These are phyloP conservation scores for Oryza coarctata DNA, from an alignment of 176 grass and related monocot species.

Conservation along the genomic window DNA sequence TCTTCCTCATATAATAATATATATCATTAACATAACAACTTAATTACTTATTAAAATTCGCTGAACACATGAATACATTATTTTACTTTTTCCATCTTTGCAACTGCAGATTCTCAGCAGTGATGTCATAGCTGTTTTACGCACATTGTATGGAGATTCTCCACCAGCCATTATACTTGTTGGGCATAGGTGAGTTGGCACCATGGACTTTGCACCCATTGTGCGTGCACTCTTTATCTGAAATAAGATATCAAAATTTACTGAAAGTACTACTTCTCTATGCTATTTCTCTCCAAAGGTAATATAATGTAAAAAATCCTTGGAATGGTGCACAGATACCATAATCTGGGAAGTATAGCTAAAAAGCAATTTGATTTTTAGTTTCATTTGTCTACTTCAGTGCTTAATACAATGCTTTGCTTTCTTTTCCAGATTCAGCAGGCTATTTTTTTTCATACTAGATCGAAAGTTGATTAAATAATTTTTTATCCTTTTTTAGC, in stretches of 20 bases:
- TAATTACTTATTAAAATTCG: not conserved
- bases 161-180: slow-evolving; percentile 94
- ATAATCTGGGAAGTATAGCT: not conserved
- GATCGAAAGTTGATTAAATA: not conserved
- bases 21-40: not conserved
- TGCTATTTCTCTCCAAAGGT: not conserved
- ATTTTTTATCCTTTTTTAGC: slow-evolving; percentile 38
- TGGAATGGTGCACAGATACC: not conserved
- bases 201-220: slow-evolving; percentile 1
- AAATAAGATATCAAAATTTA: slow-evolving; percentile 6
- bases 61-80: not conserved
- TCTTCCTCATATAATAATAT: not conserved
- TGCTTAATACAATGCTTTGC: not conserved
- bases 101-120: slow-evolving; percentile 74
- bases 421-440: not conserved
- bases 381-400: not conserved
- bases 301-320: slow-evolving; percentile 4
- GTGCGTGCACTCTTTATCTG: not conserved
- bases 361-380: slow-evolving; percentile 8
- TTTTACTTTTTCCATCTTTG: slow-evolving; percentile 17
- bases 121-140: slow-evolving; percentile 76
- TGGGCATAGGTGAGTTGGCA: slow-evolving; percentile 76
- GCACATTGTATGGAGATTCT: slow-evolving; percentile 68
- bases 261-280: not conserved
- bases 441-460: not conserved